Evolutionary conservation across 371 early-diverging fungal genomes (phyloP).

Genomic region (Syncephalis plumigaleata): DNA sequence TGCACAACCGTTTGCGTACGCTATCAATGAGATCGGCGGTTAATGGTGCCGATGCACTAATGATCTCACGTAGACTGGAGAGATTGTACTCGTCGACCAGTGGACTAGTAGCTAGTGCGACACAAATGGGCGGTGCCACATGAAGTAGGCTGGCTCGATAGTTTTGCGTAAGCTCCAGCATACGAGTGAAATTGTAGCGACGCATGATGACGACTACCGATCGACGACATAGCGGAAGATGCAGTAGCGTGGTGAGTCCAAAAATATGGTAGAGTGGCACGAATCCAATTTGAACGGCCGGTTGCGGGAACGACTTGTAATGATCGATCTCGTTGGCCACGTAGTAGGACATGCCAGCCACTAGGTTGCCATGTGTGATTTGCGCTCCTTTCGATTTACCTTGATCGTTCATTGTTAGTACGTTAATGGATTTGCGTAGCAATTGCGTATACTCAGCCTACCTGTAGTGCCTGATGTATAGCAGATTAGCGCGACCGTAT

Average conservation of each 20-base stretch:
- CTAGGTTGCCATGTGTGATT: neutral
- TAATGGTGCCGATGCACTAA: slow-evolving; percentile 79
- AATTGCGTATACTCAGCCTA: too few species aligned
- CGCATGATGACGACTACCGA: slow-evolving; percentile 24
- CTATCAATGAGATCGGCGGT: slow-evolving; percentile 17
- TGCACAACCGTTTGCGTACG: neutral
- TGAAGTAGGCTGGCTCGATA: slow-evolving; percentile 45
- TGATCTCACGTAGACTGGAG: slow-evolving; percentile 28
- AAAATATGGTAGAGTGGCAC: slow-evolving; percentile 73
- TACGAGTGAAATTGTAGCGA: slow-evolving; percentile 31
- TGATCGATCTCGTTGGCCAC: neutral
- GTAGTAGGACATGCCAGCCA: neutral
- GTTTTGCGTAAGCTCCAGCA: slow-evolving; percentile 37
- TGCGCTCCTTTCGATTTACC: neutral
- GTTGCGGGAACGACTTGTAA: slow-evolving; percentile 2
- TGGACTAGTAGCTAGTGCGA: slow-evolving; percentile 36
- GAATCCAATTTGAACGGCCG: slow-evolving; percentile 18
- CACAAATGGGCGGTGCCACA: slow-evolving; percentile 64
- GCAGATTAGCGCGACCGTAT: slow-evolving; percentile 48
- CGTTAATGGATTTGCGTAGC: too few species aligned
- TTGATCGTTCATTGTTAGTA: too few species aligned
- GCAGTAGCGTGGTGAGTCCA: slow-evolving; percentile 24
- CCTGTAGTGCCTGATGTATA: slow-evolving; percentile 85
- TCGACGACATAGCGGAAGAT: slow-evolving; percentile 12
- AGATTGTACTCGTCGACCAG: slow-evolving; percentile 44